Conservation (phyloP, 352 stramenopile species). For the Globisporangium ultimum region DNA sequence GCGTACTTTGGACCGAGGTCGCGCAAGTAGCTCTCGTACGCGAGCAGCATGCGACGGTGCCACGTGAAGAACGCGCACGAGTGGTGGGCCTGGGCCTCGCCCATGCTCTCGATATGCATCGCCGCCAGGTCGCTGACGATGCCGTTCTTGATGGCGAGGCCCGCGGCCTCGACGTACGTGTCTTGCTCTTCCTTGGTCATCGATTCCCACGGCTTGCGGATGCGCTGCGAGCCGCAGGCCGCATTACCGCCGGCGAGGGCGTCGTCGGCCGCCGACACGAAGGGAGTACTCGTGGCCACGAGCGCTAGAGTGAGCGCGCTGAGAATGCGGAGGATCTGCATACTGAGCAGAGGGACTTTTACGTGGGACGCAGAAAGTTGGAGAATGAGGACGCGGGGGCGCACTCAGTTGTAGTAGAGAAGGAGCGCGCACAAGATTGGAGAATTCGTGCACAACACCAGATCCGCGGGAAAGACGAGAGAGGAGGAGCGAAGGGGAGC, state of each 20-base stretch:
- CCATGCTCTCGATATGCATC: conserved; percentile 23
- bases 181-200: background rate
- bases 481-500: background rate
- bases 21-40: conserved; percentile 45
- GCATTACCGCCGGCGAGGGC: conserved; percentile 32
- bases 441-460: background rate
- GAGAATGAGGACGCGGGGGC: conserved; percentile 8
- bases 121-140: conserved; percentile 35
- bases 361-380: conserved; percentile 10
- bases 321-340: conserved; percentile 16
- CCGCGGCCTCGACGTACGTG: conserved; percentile 8
- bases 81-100: conserved; percentile 21
- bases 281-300: background rate
- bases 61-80: conserved; percentile 46
- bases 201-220: conserved; percentile 6
- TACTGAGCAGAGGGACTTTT: conserved; percentile 9
- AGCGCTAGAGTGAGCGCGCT: conserved; percentile 8
- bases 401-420: no score
- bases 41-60: conserved; percentile 37
- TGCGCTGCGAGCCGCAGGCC: conserved; percentile 21
- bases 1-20: conserved; percentile 27
- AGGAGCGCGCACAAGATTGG: background rate
- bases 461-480: background rate
- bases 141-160: conserved; percentile 14
- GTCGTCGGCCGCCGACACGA: conserved; percentile 4